Base-by-base conservation (phyloP, 1,139 yeast species). In the Taiozyma onychis region DNA sequence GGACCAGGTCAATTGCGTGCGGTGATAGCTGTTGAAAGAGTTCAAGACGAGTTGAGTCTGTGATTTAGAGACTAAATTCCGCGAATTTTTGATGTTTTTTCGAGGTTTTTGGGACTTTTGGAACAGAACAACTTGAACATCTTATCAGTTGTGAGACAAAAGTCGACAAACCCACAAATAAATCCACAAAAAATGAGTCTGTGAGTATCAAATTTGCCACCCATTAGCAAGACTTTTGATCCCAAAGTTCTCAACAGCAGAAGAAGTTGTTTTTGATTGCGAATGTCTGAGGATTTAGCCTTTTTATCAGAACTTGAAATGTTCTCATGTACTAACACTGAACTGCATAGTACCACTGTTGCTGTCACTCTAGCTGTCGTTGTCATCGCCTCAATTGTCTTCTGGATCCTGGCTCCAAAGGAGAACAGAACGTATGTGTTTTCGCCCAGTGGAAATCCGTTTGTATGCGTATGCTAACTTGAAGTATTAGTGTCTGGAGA, bases 401-500 rank as follows among this genome's bases (percentile, higher is more conserved):
- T 89, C 54, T 78, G 83, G 83, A 59, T 65, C 43, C 58, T 72
- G 55, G 82, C 82, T 5, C 83, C 83, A 46, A 74, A 75, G 62
- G 67, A 74, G 54, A 73, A 77, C 55, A 73, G 67, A 66, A 77
- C 82, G 71, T 74, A 64, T 66, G 78, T 72, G 48, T 41, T 13
- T 27, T 27, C 6, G 11, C 11, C 11, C 9, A 27, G 10, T 27
- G 9, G 30, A 27, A 27, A 10, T 27, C 30, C 9, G 2, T 10
- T 10, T 26, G 27, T 26, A 6, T 26, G 11, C 8, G 6, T 24
- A 11, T 32, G 18, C 41, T 37, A 37, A 37, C 41, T n/a, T 10
- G 13, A 11, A 18, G 22, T 13, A 6, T 4, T 46, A 80, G 85
- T 35, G 97, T 91, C 44, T 90, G 96, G 95, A 81, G 97, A 72